phyloP scores from a whole-genome alignment of 1,284 basidiomycete genomes.

The Leccinum subrobustum region DNA sequence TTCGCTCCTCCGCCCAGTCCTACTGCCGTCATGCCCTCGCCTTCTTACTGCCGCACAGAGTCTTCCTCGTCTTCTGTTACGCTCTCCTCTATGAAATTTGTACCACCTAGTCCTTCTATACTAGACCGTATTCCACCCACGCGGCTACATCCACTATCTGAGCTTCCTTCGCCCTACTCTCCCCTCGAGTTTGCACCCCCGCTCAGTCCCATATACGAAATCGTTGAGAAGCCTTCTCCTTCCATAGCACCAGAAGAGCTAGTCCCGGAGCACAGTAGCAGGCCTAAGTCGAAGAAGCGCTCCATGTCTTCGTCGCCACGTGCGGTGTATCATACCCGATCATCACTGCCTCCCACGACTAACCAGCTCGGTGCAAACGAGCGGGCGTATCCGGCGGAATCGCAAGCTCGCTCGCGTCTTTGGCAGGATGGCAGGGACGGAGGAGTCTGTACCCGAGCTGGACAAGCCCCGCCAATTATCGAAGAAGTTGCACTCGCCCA shows the following conservation, averaged over 20 bases:
- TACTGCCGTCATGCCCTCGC: constrained; percentile 8
- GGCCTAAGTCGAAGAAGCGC: constrained; percentile 21
- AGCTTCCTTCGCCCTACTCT: constrained; percentile 27
- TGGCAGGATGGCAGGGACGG: constrained; percentile 57
- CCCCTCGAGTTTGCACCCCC: constrained; percentile 32
- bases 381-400: constrained; percentile 67
- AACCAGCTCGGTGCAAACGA: constrained; percentile 66
- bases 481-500: constrained; percentile 5
- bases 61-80: constrained; percentile 15
- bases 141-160: constrained; percentile 17
- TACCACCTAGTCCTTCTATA: constrained; percentile 30
- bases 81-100: constrained; percentile 30
- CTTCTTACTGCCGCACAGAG: constrained; percentile 9
- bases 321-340: constrained; percentile 14
- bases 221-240: constrained; percentile 39
- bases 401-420: constrained; percentile 79
- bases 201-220: constrained; percentile 21
- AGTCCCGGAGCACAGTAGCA: constrained; percentile 18
- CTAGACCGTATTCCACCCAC: neutral
- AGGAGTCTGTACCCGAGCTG: constrained; percentile 33
- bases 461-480: constrained; percentile 20
- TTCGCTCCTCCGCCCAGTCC: constrained; percentile 35
- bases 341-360: constrained; percentile 51
- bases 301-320: constrained; percentile 29
- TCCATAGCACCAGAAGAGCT: constrained; percentile 37